Evolutionary conservation across 2,329 filamentous ascomycete genomes (phyloP).

Genomic region (Delphinella strobiligena): DNA sequence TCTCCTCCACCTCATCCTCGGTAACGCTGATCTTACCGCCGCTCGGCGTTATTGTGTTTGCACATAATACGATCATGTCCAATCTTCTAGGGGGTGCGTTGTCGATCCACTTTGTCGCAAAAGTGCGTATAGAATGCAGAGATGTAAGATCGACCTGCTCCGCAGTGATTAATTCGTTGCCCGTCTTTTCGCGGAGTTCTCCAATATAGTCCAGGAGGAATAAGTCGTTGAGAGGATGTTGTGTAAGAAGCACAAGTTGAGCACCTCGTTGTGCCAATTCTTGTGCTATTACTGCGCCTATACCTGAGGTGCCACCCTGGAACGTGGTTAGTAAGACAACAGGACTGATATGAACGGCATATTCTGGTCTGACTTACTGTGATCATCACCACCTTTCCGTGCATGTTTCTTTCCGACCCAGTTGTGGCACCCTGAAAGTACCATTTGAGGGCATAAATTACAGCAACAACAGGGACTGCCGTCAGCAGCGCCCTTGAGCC

Average conservation of each 20-base stretch:
- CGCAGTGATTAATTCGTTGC: constrained; percentile 83
- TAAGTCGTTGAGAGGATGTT: constrained; percentile 65
- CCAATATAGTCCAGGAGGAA: constrained; percentile 90
- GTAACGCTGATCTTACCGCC: constrained; percentile 49
- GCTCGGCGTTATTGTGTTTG: constrained; percentile 60
- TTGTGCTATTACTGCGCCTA: constrained; percentile 66
- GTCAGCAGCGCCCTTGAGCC: constrained; percentile 30
- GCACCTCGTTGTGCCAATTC: constrained; percentile 72
- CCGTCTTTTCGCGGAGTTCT: constrained; percentile 63
- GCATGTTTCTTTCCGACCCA: constrained; percentile 68
- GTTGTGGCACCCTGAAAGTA: constrained; percentile 70
- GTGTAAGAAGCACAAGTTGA: constrained; percentile 82
- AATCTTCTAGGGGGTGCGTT: constrained; percentile 79
- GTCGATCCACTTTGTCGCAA: constrained; percentile 97
- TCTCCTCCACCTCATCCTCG: constrained; percentile 70
- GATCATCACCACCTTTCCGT: constrained; percentile 85
- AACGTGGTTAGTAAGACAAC: constrained; percentile 10
- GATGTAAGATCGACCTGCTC: constrained; percentile 86
- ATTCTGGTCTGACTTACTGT: constrained; percentile 43
- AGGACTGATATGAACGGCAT: constrained; percentile 10
- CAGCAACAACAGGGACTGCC: constrained; percentile 36
- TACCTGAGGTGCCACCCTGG: constrained; percentile 79
- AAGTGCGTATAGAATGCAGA: constrained; percentile 79
- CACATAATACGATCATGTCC: constrained; percentile 85
- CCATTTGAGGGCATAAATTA: constrained; percentile 52